A percentile compares a stretch with the other conserved stretches of the same genome.
These are phyloP conservation scores for Marchantia paleacea DNA, from an alignment of 225 moss, liverwort and hornwort genomes.

Conservation along the genomic window DNA sequence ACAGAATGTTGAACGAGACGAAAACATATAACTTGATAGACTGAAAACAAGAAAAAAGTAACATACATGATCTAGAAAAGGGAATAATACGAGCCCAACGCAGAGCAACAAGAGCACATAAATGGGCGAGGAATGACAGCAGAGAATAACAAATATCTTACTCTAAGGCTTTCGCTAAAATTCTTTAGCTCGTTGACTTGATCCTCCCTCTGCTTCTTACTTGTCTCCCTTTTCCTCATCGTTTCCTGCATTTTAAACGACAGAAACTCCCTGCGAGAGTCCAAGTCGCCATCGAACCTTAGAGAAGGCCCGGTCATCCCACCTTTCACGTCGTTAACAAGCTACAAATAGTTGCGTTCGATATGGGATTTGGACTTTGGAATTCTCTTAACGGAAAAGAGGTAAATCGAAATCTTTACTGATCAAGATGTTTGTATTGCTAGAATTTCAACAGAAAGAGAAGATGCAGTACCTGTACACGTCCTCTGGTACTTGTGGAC, in stretches of 20 bases:
- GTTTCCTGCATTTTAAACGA: slow-evolving; percentile 67
- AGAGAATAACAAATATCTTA: slow-evolving; percentile 23
- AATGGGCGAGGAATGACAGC: not conserved
- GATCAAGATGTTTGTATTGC: not conserved
- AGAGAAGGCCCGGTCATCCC: slow-evolving; percentile 11
- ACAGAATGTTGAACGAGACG: not conserved
- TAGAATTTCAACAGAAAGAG: not conserved
- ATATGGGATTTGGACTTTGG: not conserved
- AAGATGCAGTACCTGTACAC: slow-evolving; percentile 47
- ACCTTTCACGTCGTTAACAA: not conserved
- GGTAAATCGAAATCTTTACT: not conserved
- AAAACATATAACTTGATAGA: not conserved
- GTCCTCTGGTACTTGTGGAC: slow-evolving; percentile 75
- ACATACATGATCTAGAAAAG: not conserved
- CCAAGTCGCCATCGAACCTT: slow-evolving; percentile 29
- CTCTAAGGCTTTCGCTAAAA: slow-evolving; percentile 74
- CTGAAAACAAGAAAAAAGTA: not conserved
- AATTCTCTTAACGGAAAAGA: not conserved
- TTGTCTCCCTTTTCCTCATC: slow-evolving; percentile 51
- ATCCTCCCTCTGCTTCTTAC: slow-evolving; percentile 73
- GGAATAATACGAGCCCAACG: not conserved
- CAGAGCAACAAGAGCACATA: not conserved
- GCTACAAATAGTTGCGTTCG: not conserved
- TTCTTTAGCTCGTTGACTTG: slow-evolving; percentile 64
- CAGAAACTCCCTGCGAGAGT: slow-evolving; percentile 68